Conservation (phyloP, 2,329 filamentous ascomycete genomes). For the Fusarium longipes region DNA sequence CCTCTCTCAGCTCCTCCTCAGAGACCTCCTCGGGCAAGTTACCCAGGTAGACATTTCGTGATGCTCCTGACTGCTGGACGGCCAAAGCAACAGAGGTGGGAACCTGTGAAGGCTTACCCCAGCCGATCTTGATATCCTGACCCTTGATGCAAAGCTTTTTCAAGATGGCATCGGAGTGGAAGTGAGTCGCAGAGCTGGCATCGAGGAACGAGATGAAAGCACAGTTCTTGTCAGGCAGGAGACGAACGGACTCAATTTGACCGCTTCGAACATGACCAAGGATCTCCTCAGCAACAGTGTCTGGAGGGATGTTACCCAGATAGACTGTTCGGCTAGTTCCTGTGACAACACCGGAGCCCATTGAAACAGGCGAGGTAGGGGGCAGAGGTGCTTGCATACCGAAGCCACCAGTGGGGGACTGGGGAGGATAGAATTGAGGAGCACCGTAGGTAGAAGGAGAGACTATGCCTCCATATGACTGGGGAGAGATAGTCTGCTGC, state of each 20-base stretch:
- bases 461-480: conserved; percentile 85
- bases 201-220: conserved; percentile 99
- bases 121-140: conserved; percentile 99
- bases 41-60: conserved; percentile 95
- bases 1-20: conserved; percentile 93
- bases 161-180: conserved; percentile 99
- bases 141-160: conserved; percentile 99
- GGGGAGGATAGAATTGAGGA: conserved; percentile 86
- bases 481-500: conserved; percentile 81
- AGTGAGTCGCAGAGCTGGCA: conserved; percentile 96
- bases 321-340: conserved; percentile 97
- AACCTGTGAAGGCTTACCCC: conserved; percentile 98
- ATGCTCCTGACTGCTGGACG: conserved; percentile 96
- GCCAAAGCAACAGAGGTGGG: conserved; percentile 97
- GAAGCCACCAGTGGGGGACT: conserved; percentile 86
- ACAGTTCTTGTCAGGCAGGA: conserved; percentile 98
- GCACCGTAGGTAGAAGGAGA: conserved; percentile 86
- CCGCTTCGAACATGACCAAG: conserved; percentile 95
- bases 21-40: conserved; percentile 90
- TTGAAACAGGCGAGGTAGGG: conserved; percentile 79
- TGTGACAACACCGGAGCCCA: conserved; percentile 83
- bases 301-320: conserved; percentile 96
- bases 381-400: conserved; percentile 66
- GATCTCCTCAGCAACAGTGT: conserved; percentile 97
- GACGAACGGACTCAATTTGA: conserved; percentile 97